phyloP scores from a whole-genome alignment of 2,329 filamentous ascomycete genomes.

The Botrytis deweyae region DNA sequence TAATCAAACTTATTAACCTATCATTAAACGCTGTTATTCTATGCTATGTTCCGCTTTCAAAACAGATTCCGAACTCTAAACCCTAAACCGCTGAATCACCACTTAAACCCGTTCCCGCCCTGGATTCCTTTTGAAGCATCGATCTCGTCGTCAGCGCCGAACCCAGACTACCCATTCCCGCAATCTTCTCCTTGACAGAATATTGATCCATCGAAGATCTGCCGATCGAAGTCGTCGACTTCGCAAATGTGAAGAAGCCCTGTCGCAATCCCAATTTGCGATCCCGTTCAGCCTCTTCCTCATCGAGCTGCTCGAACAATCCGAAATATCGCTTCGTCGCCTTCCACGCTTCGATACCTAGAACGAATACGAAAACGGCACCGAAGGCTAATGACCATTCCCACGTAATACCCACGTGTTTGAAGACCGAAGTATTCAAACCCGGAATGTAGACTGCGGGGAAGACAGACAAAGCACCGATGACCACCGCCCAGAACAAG shows the following conservation, averaged over 20 bases:
- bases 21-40: not conserved
- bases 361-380: conserved; percentile 59
- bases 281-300: not conserved
- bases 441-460: conserved; percentile 67
- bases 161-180: conserved; percentile 17
- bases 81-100: not conserved
- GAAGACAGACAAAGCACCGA: conserved; percentile 57
- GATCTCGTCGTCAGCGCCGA: conserved; percentile 1
- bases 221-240: not conserved
- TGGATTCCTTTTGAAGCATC: not conserved
- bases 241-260: conserved; percentile 11
- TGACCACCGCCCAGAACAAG: conserved; percentile 63
- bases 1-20: not conserved
- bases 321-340: conserved; percentile 55
- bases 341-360: conserved; percentile 65
- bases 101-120: not conserved
- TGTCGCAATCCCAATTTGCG: conserved; percentile 5
- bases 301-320: conserved; percentile 5
- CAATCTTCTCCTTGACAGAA: conserved; percentile 26
- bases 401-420: conserved; percentile 64
- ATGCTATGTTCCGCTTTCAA: not conserved
- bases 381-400: conserved; percentile 69
- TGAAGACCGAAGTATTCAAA: conserved; percentile 64
- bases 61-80: not conserved
- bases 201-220: not conserved